Evolutionary conservation across 2,329 filamentous ascomycete genomes (phyloP).

Genomic region (Ilyonectria mors-panacis): DNA sequence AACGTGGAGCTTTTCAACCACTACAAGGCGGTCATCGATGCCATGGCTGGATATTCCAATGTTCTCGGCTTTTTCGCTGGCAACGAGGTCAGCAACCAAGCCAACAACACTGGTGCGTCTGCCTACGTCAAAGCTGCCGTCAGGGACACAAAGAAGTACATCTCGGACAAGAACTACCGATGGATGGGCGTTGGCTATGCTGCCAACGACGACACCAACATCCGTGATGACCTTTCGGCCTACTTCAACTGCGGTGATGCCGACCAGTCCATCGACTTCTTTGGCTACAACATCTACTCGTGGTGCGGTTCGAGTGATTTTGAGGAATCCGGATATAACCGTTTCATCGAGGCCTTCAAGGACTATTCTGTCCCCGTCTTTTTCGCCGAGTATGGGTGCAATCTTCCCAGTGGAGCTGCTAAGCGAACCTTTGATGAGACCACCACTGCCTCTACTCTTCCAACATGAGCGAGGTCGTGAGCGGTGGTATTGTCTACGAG

Average conservation of each 20-base stretch:
- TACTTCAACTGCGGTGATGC: slow-evolving; percentile 92
- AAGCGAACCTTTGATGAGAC: slow-evolving; percentile 90
- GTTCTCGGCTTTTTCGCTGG: slow-evolving; percentile 98
- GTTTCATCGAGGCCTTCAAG: slow-evolving; percentile 87
- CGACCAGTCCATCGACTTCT: slow-evolving; percentile 87
- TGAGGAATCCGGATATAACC: slow-evolving; percentile 82
- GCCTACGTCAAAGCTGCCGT: slow-evolving; percentile 98
- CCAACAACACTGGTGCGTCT: slow-evolving; percentile 89
- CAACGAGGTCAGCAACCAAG: slow-evolving; percentile 94
- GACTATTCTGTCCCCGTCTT: slow-evolving; percentile 95
- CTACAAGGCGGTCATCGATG: slow-evolving; percentile 88
- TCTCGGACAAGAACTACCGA: slow-evolving; percentile 84
- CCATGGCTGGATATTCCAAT: slow-evolving; percentile 87
- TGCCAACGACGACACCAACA: slow-evolving; percentile 90
- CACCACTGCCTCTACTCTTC: slow-evolving; percentile 81
- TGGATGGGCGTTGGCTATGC: slow-evolving; percentile 93
- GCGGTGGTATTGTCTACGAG: slow-evolving; percentile 98
- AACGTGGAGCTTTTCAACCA: slow-evolving; percentile 82
- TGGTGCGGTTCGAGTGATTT: slow-evolving; percentile 94
- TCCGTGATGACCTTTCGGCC: slow-evolving; percentile 85
- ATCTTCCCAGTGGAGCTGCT: slow-evolving; percentile 71
- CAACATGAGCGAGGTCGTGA: slow-evolving; percentile 90
- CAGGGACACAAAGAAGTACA: slow-evolving; percentile 95
- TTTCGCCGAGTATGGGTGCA: slow-evolving; percentile 99
- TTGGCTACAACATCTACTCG: slow-evolving; percentile 99